A percentile compares a stretch with the other conserved stretches of the same genome.
Conservation (phyloP, 148 eudicot species). For the Vaccinium macrocarpon region DNA sequence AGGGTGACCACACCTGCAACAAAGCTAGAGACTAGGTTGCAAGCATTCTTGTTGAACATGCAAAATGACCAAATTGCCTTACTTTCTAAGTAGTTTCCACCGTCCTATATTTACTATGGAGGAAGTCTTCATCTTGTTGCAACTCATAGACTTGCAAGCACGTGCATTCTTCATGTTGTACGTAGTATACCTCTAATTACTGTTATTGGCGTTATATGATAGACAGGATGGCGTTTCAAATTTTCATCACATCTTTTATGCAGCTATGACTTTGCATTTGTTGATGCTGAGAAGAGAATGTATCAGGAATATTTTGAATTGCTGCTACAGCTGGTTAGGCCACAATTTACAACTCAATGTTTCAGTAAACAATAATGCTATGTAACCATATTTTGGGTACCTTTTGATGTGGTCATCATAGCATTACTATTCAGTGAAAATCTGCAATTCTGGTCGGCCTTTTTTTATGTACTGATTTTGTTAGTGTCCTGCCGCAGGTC, state of each 20-base stretch:
- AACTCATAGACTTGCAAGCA: neutral
- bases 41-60: neutral
- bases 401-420: neutral
- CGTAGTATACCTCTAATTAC: neutral
- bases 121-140: neutral
- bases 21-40: neutral
- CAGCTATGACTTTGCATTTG: constrained; percentile 94
- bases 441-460: too few species aligned
- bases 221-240: neutral
- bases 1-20: neutral
- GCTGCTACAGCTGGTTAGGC: constrained; percentile 66
- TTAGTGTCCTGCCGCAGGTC: constrained; percentile 40
- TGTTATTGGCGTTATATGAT: neutral
- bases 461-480: constrained; percentile 6
- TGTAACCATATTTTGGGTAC: neutral
- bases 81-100: neutral
- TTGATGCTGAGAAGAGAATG: constrained; percentile 94
- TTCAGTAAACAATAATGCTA: neutral
- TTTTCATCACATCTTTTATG: constrained; percentile 14
- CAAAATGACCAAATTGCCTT: neutral
- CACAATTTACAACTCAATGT: neutral
- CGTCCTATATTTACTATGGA: neutral
- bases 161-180: neutral
- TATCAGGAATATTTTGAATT: constrained; percentile 78
- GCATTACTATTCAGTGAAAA: too few species aligned